Evolutionary conservation across 176 grass and related monocot genomes (phyloP), one percentile per base, ranked within the genome.

Genomic region (Phyllostachys edulis): DNA sequence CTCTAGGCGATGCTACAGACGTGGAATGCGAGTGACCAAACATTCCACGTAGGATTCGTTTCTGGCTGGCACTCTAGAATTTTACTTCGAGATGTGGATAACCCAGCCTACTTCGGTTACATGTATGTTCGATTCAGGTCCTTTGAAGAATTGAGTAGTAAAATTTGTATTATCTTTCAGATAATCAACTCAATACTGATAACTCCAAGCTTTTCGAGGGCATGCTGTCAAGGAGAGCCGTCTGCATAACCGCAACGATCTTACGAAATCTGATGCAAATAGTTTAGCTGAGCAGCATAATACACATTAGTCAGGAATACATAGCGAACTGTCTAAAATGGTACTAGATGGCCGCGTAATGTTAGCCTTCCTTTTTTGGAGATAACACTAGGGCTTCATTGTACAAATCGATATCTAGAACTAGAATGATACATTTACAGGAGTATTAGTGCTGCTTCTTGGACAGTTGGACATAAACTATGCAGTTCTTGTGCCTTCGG

Each of bases 371-470:
- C 46, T 71, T 55, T 34, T n/a, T 57, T 44, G 47, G 54, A 9
- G 59, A 45, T 40, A 55, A 82, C 20, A 59, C 83, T 57, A 78
- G 38, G 39, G 50, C 39, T 63, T 47, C 56, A 73, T 78, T 83
- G 56, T 67, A 86, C 84, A 90, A 26, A 59, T 50, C 62, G 26
- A 75, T 13, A 69, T 68, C 79, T 87, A 90, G 27, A 67, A 78
- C 73, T 59, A 86, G 66, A 86, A 66, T 12, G 57, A 60, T 42
- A 78, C 83, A 90, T 90, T 83, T 86, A 90, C 88, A 90, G 32
- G 55, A 62, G 24, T 44, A 50, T n/a, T 75, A 38, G 46, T 44
- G 24, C 5, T 83, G 84, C 45, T 24, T 83, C 73, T 67, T 66
- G 16, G 34, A 39, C 70, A 56, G 26, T 50, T 75, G 40, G 40